Evolutionary conservation across 2,329 filamentous ascomycete genomes (phyloP), one percentile per base, ranked within the genome.

Genomic region (Alternaria triticimaculans): DNA sequence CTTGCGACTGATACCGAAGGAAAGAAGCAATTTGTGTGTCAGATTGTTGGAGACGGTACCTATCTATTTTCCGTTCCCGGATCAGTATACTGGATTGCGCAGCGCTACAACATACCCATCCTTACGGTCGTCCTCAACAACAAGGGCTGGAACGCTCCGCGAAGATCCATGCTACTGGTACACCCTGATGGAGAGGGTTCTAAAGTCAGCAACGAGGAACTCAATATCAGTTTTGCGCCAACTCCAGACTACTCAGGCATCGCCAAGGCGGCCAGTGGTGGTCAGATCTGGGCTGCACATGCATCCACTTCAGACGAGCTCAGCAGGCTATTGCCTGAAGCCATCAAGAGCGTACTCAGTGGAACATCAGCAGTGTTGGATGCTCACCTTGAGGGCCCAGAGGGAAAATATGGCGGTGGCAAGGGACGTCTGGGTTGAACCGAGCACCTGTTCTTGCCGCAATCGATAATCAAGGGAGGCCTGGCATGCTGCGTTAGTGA

Each of bases 111-210:
- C 7, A 90, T 91, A 58, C 89, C 89, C 0, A 82, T 91, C 12
- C 78, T 92, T 37, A 90, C 88, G 0, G 88, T 92, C 46, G 87
- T 91, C 11, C 77, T 92, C 55, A 91, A 91, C 74, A 92, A 92
- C 72, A 87, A 90, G 78, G 89, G 89, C 48, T 92, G 89, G 89
- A 90, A 92, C 71, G 89, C 89, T 0, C 89, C 89, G 0, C 81
- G 86, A 6, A 82, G 83, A 59, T 88, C 85, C 15, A 82, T 91
- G 74, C 78, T 90, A 20, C 83, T 91, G 11, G 89, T 91, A 1
- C 89, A 92, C 72, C 89, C 89, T 0, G 81, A 89, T 41, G 89
- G 89, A 11, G 82, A 86, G 55, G 89, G 87, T 1, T 86, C 84
- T 2, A 88, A 87, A 61, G 87, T 86, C 3, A 85, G 83, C 44